These are phyloP conservation scores for Sporothrix inflata DNA, from an alignment of 2,329 filamentous ascomycete genomes.

Conservation along the genomic window DNA sequence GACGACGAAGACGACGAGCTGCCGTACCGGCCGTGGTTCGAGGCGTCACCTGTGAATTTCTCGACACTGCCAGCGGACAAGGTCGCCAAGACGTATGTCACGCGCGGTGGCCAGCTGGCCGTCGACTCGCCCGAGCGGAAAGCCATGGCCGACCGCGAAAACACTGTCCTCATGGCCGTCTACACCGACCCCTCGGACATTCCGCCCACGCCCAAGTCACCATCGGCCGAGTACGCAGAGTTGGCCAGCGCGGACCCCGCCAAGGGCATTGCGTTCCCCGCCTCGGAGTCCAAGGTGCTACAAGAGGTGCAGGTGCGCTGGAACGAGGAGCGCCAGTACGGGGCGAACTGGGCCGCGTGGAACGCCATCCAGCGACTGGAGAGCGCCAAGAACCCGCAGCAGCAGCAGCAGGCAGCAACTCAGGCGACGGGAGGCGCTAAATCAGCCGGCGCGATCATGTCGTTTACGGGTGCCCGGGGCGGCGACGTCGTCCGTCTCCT, in stretches of 20 bases:
- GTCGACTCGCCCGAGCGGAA: constrained; percentile 61
- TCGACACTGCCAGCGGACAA: constrained; percentile 49
- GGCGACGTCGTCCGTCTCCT: constrained; percentile 51
- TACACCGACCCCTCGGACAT: constrained; percentile 60
- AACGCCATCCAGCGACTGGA: constrained; percentile 31
- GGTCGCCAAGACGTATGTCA: constrained; percentile 54
- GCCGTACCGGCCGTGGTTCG: constrained; percentile 57
- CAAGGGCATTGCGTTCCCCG: constrained; percentile 42
- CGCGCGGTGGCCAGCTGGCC: constrained; percentile 55
- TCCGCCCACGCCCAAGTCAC: constrained; percentile 60
- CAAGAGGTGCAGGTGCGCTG: constrained; percentile 56
- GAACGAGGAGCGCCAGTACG: constrained; percentile 45
- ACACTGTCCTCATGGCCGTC: constrained; percentile 63
- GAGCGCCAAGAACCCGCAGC: constrained; percentile 16
- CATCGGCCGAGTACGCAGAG: constrained; percentile 36
- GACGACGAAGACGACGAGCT: constrained; percentile 55
- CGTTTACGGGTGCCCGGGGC: constrained; percentile 38
- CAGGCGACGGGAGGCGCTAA: background rate
- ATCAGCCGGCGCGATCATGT: background rate
- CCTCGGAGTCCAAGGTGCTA: constrained; percentile 44
- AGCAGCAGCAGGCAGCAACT: constrained; percentile 4
- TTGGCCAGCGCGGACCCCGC: background rate
- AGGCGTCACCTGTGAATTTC: constrained; percentile 54
- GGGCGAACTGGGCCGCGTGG: constrained; percentile 32
- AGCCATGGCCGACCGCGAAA: constrained; percentile 60